A percentile compares a stretch with the other conserved stretches of the same genome.
These are phyloP conservation scores for Yamadazyma sp. DNA, from an alignment of 1,139 yeast species.

Conservation along the genomic window DNA sequence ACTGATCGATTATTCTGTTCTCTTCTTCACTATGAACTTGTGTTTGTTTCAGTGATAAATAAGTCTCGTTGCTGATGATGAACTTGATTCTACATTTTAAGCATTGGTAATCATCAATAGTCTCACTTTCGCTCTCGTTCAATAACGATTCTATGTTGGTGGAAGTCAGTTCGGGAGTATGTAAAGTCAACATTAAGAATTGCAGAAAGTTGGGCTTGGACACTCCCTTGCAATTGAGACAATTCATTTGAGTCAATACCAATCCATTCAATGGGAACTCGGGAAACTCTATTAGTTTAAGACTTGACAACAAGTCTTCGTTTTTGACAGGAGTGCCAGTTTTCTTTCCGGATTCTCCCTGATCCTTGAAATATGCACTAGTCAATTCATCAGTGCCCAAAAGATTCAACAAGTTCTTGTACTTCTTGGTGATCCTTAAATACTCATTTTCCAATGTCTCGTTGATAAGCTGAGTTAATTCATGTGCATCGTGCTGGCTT, in stretches of 20 bases:
- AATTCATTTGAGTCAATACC: conserved; percentile 63
- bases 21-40: conserved; percentile 14
- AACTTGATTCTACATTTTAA: conserved; percentile 59
- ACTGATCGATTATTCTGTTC: conserved; percentile 21
- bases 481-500: conserved; percentile 94
- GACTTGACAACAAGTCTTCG: conserved; percentile 12
- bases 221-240: conserved; percentile 63
- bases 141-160: conserved; percentile 57
- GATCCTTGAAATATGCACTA: background rate
- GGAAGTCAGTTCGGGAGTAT: conserved; percentile 61
- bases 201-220: conserved; percentile 63
- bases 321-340: background rate
- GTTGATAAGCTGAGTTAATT: conserved; percentile 73
- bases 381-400: conserved; percentile 4
- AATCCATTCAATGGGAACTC: conserved; percentile 76
- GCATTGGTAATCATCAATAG: conserved; percentile 81
- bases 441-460: conserved; percentile 78
- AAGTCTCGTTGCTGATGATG: conserved; percentile 39
- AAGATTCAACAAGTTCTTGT: conserved; percentile 19
- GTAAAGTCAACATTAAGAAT: conserved; percentile 71
- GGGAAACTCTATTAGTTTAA: conserved; percentile 41
- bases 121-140: conserved; percentile 60
- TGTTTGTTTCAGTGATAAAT: conserved; percentile 13
- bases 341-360: background rate
- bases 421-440: conserved; percentile 38